phyloP scores from a whole-genome alignment of 1,284 basidiomycete species.

The Ceratorhiza oryzae-sativae region DNA sequence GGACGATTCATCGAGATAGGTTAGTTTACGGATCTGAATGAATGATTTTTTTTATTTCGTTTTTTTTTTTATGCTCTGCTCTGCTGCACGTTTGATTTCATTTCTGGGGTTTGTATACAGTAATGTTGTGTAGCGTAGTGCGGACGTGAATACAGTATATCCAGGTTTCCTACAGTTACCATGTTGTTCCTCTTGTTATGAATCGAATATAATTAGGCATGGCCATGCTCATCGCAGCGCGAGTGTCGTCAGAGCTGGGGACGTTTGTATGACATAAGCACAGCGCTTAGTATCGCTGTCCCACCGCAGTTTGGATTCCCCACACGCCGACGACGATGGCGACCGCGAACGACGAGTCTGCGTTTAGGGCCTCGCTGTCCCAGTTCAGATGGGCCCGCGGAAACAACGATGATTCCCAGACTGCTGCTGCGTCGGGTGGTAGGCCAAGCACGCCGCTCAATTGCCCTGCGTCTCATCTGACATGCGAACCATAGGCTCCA shows the following conservation, averaged over 20 bases:
- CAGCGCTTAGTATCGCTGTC: background rate
- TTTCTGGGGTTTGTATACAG: constrained; percentile 1
- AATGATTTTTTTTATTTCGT: background rate
- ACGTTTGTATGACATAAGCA: background rate
- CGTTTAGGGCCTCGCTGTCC: constrained; percentile 40
- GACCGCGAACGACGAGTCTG: constrained; percentile 33
- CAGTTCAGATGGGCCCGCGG: constrained; percentile 86
- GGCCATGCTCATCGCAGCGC: no score
- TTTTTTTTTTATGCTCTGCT: constrained; percentile 4
- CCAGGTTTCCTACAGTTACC: background rate
- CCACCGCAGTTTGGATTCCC: background rate
- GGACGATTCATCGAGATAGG: constrained; percentile 51
- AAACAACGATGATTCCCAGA: constrained; percentile 72
- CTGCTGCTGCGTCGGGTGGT: constrained; percentile 49
- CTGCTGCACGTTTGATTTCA: background rate
- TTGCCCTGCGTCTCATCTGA: constrained; percentile 53
- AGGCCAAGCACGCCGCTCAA: constrained; percentile 42
- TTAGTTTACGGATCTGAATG: no score
- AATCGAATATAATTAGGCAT: no score
- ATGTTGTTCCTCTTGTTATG: no score
- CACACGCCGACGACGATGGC: constrained; percentile 1
- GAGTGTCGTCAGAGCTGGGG: no score
- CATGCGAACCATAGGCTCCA: constrained; percentile 68
- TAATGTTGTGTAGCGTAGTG: constrained; percentile 4
- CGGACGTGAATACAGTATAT: constrained; percentile 6